Conservation (phyloP, 768 basidiomycete genomes). For the Leccinellum albellum region DNA sequence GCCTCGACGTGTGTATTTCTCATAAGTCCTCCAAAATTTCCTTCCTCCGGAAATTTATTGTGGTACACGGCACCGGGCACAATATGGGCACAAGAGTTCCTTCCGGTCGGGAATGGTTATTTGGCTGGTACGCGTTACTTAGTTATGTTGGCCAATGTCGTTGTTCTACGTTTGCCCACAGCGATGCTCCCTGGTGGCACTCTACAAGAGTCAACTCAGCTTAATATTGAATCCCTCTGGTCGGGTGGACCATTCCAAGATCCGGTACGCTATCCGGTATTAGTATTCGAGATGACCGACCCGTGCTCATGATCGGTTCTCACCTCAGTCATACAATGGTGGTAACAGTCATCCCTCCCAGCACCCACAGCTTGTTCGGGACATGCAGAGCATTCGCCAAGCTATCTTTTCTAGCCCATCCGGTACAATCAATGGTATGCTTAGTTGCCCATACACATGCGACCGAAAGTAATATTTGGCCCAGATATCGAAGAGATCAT, state of each 20-base stretch:
- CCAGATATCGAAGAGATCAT: constrained; percentile 54
- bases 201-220: constrained; percentile 53
- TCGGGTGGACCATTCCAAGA: constrained; percentile 69
- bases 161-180: constrained; percentile 19
- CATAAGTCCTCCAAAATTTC: constrained; percentile 46
- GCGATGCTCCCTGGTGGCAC: constrained; percentile 68
- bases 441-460: not conserved
- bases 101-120: constrained; percentile 74
- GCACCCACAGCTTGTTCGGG: constrained; percentile 39
- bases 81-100: constrained; percentile 55
- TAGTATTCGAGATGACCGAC: not conserved
- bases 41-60: constrained; percentile 67
- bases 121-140: constrained; percentile 52
- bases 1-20: constrained; percentile 18
- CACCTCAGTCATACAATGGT: constrained; percentile 55
- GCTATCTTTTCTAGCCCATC: constrained; percentile 54
- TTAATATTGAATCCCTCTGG: constrained; percentile 79
- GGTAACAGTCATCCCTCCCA: constrained; percentile 57
- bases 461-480: not conserved
- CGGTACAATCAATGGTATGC: constrained; percentile 55
- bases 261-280: constrained; percentile 38
- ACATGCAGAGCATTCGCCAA: constrained; percentile 52
- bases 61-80: constrained; percentile 59
- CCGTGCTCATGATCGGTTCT: not conserved
- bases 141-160: not conserved